Evolutionary conservation across 768 basidiomycete species (phyloP), one percentile per base, ranked within the genome.

Genomic region (Xerocomellus amylosporus): DNA sequence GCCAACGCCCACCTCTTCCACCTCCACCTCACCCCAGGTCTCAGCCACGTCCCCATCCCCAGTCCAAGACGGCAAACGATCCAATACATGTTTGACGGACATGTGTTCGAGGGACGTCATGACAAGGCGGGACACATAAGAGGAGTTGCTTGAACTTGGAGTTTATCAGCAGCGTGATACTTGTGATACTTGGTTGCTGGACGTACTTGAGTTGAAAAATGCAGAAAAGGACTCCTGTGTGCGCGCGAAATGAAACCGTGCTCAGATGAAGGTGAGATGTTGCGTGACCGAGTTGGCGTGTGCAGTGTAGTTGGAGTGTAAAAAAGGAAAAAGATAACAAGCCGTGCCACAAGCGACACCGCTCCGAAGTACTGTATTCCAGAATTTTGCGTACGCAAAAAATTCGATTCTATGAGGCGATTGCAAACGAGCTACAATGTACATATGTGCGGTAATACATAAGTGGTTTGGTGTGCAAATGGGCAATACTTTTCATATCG

Each of bases 391-490:
- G 17, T 15, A 7, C 22, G 15, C 30, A 51, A 39, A 37, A 33
- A 30, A 33, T 19, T 44, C 24, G 33, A 58, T 59, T 70, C 60
- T 64, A 54, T 52, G 26, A 26, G 46, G 28, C 42, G 19, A 42
- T 42, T 68, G 67, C 50, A 43, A 47, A 26, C 53, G 39, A 40
- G 26, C 52, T 63, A 70, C 61, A n/a, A 50, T 63, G 58, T 71
- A 71, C 65, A 70, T 59, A 63, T 58, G 58, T 61, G 59, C 58
- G 31, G 26, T 57, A 57, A 67, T 69, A 67, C 60, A 69, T 67
- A 70, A 51, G 44, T 61, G 58, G 24, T 36, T 63, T 34, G 37
- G 30, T 56, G 63, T 60, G 60, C 53, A 42, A 56, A 55, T 57
- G 54, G 53, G 43, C 57, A 59, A 58, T 70, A 65, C 47, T 55